These are phyloP conservation scores for Hygrophorus pudorinus DNA, from an alignment of 768 basidiomycete species.

Conservation along the genomic window DNA sequence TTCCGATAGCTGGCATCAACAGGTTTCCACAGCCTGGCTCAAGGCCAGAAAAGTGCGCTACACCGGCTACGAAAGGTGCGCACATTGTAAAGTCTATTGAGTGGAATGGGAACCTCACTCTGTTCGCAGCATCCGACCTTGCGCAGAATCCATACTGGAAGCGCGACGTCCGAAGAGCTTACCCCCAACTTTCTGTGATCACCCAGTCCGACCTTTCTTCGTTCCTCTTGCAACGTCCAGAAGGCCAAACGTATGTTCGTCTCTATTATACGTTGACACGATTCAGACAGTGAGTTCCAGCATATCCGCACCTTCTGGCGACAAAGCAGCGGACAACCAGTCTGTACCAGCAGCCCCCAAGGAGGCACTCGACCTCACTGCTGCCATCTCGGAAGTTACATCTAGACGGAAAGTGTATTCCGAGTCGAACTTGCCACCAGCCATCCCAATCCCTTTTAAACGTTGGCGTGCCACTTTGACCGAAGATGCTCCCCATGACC, in stretches of 20 bases:
- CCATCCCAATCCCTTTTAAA: conserved; percentile 54
- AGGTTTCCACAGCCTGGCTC: conserved; percentile 86
- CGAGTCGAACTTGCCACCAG: conserved; percentile 61
- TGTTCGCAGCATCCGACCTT: conserved; percentile 62
- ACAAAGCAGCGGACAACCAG: conserved; percentile 23
- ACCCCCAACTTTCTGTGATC: conserved; percentile 85
- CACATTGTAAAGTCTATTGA: not conserved
- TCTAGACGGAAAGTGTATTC: conserved; percentile 48
- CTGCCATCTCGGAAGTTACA: conserved; percentile 61
- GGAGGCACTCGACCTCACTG: conserved; percentile 50
- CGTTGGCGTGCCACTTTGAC: conserved; percentile 68
- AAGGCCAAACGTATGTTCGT: conserved; percentile 47
- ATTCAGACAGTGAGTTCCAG: conserved; percentile 22
- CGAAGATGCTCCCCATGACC: conserved; percentile 75
- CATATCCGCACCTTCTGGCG: conserved; percentile 41
- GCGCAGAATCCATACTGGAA: conserved; percentile 95
- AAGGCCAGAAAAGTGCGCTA: conserved; percentile 74
- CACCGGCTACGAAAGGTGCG: conserved; percentile 81
- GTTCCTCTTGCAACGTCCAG: conserved; percentile 74
- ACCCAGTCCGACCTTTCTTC: conserved; percentile 76
- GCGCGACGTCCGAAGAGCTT: conserved; percentile 85
- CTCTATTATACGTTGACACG: not conserved
- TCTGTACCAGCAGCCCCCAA: conserved; percentile 35
- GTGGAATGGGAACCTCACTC: not conserved
- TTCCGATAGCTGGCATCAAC: conserved; percentile 64